Percentiles rank a stretch among this genome's conserved stretches.
phyloP scores from a whole-genome alignment of 495 filamentous ascomycete species.

The Annulohypoxylon maeteangense region DNA sequence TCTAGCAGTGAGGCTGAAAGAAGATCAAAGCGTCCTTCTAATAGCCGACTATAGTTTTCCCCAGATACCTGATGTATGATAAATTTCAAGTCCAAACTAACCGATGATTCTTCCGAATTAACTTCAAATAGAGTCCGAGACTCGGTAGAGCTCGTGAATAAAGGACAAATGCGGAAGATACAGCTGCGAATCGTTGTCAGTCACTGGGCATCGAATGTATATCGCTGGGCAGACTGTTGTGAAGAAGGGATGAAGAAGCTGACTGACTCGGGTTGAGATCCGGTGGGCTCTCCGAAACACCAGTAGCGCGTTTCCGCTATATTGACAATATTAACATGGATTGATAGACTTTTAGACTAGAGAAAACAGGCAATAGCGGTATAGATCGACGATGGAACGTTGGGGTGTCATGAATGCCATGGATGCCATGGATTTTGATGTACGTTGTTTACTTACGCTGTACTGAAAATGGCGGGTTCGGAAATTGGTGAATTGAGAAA shows the following conservation, averaged over 20 bases:
- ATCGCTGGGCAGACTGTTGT: constrained; percentile 19
- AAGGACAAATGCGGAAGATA: constrained; percentile 11
- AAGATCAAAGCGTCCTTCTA: constrained; percentile 7
- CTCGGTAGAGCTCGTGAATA: background rate
- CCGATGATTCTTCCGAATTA: background rate
- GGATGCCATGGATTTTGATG: constrained; percentile 19
- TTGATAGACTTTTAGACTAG: constrained; percentile 14
- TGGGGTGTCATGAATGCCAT: constrained; percentile 27
- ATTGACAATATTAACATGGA: constrained; percentile 45
- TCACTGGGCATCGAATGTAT: constrained; percentile 7
- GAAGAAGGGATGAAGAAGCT: constrained; percentile 19
- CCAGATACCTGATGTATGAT: background rate
- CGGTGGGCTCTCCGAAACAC: constrained; percentile 15
- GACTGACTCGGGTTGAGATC: constrained; percentile 38
- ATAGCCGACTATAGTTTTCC: background rate
- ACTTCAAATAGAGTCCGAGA: background rate
- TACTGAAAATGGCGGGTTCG: constrained; percentile 14
- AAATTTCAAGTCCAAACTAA: background rate
- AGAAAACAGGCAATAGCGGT: constrained; percentile 25
- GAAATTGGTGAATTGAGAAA: constrained; percentile 13
- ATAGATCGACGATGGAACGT: constrained; percentile 35
- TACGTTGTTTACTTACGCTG: constrained; percentile 20
- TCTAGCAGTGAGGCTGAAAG: constrained; percentile 6
- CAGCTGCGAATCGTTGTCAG: constrained; percentile 19
- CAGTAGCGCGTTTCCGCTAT: constrained; percentile 39